Evolutionary conservation across 1,284 basidiomycete genomes (phyloP).

Genomic region (Pholiota adiposa): DNA sequence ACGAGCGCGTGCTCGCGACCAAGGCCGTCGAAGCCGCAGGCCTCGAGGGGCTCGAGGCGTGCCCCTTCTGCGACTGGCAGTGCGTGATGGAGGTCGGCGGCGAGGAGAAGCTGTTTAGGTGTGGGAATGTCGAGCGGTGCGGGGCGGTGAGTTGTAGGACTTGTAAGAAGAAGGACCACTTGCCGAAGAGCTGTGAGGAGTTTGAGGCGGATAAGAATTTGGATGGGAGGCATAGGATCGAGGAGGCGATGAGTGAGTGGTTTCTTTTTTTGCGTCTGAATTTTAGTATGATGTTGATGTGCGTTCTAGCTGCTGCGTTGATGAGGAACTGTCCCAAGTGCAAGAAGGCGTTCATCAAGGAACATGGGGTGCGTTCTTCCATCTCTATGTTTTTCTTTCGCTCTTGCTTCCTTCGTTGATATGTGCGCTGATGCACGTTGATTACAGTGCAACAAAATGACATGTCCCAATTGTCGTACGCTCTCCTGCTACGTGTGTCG

Average conservation of each 20-base stretch:
- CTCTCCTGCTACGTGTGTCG: constrained; percentile 83
- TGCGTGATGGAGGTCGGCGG: constrained; percentile 72
- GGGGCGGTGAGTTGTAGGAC: constrained; percentile 73
- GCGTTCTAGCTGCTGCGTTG: constrained; percentile 65
- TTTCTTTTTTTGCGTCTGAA: constrained; percentile 1
- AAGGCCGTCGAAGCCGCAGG: constrained; percentile 79
- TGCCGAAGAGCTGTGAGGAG: constrained; percentile 88
- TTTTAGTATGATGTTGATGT: not conserved
- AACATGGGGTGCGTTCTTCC: constrained; percentile 58
- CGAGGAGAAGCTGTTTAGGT: constrained; percentile 79
- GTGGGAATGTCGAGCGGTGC: constrained; percentile 73
- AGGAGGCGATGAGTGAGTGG: constrained; percentile 86
- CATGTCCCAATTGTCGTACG: constrained; percentile 69
- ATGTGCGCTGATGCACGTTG: not conserved
- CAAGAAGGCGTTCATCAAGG: constrained; percentile 80
- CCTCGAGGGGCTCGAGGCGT: constrained; percentile 78
- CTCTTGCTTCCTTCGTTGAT: no score
- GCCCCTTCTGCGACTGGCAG: constrained; percentile 86
- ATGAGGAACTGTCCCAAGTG: constrained; percentile 87
- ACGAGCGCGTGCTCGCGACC: constrained; percentile 76
- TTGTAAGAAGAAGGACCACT: constrained; percentile 81
- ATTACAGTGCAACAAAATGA: constrained; percentile 80
- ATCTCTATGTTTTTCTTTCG: not conserved
- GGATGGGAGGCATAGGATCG: constrained; percentile 75
- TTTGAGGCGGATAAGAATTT: constrained; percentile 72